phyloP scores from a whole-genome alignment of 305 asterid genomes.

The Fraxinus nigra region DNA sequence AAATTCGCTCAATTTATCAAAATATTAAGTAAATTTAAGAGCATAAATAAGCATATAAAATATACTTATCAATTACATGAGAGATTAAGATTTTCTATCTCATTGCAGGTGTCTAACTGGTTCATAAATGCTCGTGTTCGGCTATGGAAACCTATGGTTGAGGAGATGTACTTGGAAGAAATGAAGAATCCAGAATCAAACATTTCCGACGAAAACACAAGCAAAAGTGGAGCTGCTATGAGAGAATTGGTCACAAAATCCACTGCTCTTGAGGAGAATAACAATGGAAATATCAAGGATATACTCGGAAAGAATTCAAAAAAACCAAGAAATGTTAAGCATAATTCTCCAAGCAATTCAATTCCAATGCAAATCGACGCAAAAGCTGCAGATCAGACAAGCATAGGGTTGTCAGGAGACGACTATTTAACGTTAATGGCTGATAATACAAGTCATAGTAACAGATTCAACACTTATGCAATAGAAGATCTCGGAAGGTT shows the following conservation, averaged over 20 bases:
- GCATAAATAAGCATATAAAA: neutral
- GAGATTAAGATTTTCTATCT: neutral
- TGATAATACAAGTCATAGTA: slow-evolving; percentile 9
- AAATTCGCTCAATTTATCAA: neutral
- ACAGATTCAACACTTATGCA: slow-evolving; percentile 27
- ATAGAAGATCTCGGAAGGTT: slow-evolving; percentile 44
- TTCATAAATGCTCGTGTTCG: slow-evolving; percentile 83
- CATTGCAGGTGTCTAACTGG: slow-evolving; percentile 75
- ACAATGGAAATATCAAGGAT: slow-evolving; percentile 11
- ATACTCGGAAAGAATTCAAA: slow-evolving; percentile 28
- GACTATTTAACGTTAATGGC: slow-evolving; percentile 26
- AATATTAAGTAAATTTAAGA: neutral
- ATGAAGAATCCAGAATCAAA: slow-evolving; percentile 43
- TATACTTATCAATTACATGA: neutral
- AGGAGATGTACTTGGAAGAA: slow-evolving; percentile 79
- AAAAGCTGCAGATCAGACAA: slow-evolving; percentile 25
- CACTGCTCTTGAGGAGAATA: slow-evolving; percentile 15
- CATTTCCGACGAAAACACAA: slow-evolving; percentile 21
- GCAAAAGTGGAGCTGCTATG: slow-evolving; percentile 14
- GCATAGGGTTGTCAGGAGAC: slow-evolving; percentile 12
- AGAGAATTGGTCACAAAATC: slow-evolving; percentile 23
- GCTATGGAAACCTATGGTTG: slow-evolving; percentile 88
- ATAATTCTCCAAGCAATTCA: slow-evolving; percentile 36
- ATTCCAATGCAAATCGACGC: slow-evolving; percentile 32
- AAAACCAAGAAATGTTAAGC: slow-evolving; percentile 33